Evolutionary conservation across 2,329 filamentous ascomycete species (phyloP).

Genomic region (Curvularia verruculosa): DNA sequence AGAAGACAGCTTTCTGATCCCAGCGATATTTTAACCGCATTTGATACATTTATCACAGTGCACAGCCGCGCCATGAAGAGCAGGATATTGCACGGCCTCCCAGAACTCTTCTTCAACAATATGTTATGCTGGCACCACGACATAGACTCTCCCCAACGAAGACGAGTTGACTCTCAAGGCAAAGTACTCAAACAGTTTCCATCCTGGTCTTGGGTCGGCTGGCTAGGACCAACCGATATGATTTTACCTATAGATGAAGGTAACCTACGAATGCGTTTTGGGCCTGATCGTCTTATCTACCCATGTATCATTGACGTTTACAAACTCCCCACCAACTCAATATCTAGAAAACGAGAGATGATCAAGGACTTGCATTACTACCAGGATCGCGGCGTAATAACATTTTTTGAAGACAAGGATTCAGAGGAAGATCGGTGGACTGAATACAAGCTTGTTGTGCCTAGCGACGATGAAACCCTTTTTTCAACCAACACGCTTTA

Average conservation of each 20-base stretch:
- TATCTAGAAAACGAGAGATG: neutral
- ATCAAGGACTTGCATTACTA: neutral
- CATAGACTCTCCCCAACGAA: neutral
- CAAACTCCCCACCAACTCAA: neutral
- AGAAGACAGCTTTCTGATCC: neutral
- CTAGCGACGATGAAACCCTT: neutral
- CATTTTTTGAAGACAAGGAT: too few relatives aligned
- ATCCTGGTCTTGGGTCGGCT: neutral
- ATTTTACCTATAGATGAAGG: neutral
- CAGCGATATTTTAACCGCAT: neutral
- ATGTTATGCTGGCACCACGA: slow-evolving; percentile 3
- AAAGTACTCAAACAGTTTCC: neutral
- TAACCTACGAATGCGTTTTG: neutral
- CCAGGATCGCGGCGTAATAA: neutral
- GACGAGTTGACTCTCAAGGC: neutral
- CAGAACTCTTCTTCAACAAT: neutral
- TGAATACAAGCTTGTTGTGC: neutral
- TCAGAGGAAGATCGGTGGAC: neutral
- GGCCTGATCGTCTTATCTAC: neutral
- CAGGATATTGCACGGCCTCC: neutral
- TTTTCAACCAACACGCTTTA: neutral
- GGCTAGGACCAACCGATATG: neutral
- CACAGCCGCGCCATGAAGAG: neutral
- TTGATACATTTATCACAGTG: neutral
- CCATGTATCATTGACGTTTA: neutral